phyloP scores from a whole-genome alignment of 495 filamentous ascomycete genomes.

The Penicillium cinerascens region DNA sequence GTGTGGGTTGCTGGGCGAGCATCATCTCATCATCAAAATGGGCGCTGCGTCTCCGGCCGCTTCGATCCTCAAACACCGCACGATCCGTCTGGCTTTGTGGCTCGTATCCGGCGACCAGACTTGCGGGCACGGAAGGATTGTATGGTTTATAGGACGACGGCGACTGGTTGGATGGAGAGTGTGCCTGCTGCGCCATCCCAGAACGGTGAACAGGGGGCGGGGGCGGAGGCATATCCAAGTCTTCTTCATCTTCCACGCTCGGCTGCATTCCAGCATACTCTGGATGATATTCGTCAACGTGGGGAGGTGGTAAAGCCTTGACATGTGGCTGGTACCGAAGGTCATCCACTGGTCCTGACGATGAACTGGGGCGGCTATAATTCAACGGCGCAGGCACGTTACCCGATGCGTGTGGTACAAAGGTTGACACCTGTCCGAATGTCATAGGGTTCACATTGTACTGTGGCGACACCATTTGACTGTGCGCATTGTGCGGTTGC shows the following conservation, averaged over 20 bases:
- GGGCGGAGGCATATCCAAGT: slow-evolving; percentile 44
- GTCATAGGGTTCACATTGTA: slow-evolving; percentile 22
- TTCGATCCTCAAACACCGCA: slow-evolving; percentile 20
- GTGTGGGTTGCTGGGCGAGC: slow-evolving; percentile 11
- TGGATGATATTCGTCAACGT: slow-evolving; percentile 30
- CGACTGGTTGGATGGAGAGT: slow-evolving; percentile 22
- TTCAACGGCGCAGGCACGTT: slow-evolving; percentile 7
- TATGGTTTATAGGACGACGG: slow-evolving; percentile 35
- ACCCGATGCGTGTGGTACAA: slow-evolving; percentile 7
- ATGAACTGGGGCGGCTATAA: slow-evolving; percentile 16
- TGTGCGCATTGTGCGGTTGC: slow-evolving; percentile 15
- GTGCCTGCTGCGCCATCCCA: slow-evolving; percentile 24
- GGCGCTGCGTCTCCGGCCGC: slow-evolving; percentile 24
- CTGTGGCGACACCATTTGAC: slow-evolving; percentile 16
- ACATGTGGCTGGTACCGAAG: slow-evolving; percentile 23
- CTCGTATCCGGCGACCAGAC: slow-evolving; percentile 68
- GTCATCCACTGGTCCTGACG: slow-evolving; percentile 16
- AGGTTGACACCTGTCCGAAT: slow-evolving; percentile 19
- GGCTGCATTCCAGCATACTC: slow-evolving; percentile 60
- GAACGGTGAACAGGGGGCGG: slow-evolving; percentile 48
- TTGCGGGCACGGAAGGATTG: slow-evolving; percentile 55
- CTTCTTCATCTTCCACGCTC: slow-evolving; percentile 66
- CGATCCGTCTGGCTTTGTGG: slow-evolving; percentile 55
- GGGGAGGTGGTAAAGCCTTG: slow-evolving; percentile 21
- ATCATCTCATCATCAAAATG: slow-evolving; percentile 34